Base-by-base conservation (phyloP, 192 early-diverging fungal species). In the Backusella mclennaniae region DNA sequence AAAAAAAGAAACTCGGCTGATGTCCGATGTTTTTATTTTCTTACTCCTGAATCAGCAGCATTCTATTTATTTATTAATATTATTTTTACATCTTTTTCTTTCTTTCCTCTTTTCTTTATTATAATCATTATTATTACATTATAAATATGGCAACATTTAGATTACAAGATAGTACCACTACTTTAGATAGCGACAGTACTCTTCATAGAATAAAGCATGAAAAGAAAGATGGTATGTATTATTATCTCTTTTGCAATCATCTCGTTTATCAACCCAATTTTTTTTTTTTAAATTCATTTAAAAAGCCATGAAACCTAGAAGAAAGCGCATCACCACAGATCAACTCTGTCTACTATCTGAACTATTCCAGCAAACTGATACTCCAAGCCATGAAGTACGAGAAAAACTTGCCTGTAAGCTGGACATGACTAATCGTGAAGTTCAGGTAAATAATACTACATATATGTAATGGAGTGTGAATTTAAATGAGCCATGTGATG, bases 381-480 rank as follows among this genome's bases (percentile, higher is more conserved):
- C 93, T 3, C 93, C 93, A 6, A 89, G 86, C 15, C 89, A 91
- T 77, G 93, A 94, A 76, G 83, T 93, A 41, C 88, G 93, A 42
- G 93, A 93, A 75, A 88, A 83, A 59, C 84, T 93, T 17, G 89
- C 93, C 6, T 90, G 91, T 73, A 86, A 91, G 80, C 84, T 94
- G 31, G 84, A 83, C 69, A 94, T 94, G 93, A 91, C 92, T 26
- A 93, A 92, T 74, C 85, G 93, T 66, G 93, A 94, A 79, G 89
- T 95, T 69, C 93, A 95, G 88, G 89, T 90, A 85, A 33, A 12
- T 29, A n/a, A 33, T 36, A 67, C 7, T 31, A 73, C 11, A 59
- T 59, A 8, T 31, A 31, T 63, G 66, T 36, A 76, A 21, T 41
- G 36, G 38, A 33, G 33, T 39, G 35, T 75, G 21, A 74, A 52